Percentiles rank a stretch among this genome's conserved stretches.
These are phyloP conservation scores for Bimuria novae-zelandiae DNA, from an alignment of 2,329 filamentous ascomycete species.

Conservation along the genomic window DNA sequence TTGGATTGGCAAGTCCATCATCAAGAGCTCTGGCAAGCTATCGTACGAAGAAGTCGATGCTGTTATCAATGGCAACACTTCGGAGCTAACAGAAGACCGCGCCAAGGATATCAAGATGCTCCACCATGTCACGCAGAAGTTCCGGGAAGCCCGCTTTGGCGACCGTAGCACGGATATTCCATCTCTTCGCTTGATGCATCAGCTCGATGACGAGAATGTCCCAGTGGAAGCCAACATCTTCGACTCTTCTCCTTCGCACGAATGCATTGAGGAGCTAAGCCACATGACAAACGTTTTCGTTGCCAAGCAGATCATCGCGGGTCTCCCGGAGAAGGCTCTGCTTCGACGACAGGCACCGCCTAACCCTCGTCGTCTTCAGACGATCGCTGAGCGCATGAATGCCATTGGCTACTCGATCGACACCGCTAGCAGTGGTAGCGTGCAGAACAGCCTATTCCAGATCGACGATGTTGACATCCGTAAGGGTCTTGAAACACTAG, in stretches of 20 bases:
- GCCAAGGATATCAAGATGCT: conserved; percentile 81
- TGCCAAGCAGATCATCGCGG: conserved; percentile 78
- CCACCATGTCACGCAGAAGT: conserved; percentile 81
- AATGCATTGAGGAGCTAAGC: conserved; percentile 92
- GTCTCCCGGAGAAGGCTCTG: conserved; percentile 87
- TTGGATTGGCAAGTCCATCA: conserved; percentile 91
- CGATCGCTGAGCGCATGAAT: conserved; percentile 91
- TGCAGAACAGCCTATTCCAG: conserved; percentile 95
- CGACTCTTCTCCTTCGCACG: conserved; percentile 83
- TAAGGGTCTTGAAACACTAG: conserved; percentile 96
- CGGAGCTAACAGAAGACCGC: conserved; percentile 68
- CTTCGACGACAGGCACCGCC: conserved; percentile 85
- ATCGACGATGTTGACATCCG: conserved; percentile 86
- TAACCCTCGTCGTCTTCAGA: conserved; percentile 84
- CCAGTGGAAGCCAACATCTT: conserved; percentile 97
- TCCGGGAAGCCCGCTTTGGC: conserved; percentile 84
- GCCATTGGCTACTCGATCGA: conserved; percentile 90
- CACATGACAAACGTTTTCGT: conserved; percentile 92
- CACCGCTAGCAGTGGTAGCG: conserved; percentile 80
- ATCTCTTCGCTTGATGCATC: conserved; percentile 85
- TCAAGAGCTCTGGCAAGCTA: conserved; percentile 88
- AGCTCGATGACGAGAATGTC: conserved; percentile 96
- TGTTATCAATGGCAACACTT: conserved; percentile 70
- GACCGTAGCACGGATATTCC: conserved; percentile 79
- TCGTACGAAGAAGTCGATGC: conserved; percentile 84